phyloP scores from a whole-genome alignment of 164 flowering plant species.

The Amborella trichopoda region DNA sequence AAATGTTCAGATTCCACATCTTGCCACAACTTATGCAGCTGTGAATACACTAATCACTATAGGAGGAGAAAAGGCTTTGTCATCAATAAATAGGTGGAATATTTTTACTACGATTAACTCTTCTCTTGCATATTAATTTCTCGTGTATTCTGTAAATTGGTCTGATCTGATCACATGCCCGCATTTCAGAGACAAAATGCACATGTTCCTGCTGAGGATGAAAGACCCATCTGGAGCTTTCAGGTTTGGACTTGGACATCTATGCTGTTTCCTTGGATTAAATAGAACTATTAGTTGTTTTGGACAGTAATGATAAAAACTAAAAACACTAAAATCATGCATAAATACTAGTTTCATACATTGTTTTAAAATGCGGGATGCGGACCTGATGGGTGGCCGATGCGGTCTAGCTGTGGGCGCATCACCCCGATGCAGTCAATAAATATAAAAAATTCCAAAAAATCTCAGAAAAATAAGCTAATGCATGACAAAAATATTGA shows the following conservation, averaged over 20 bases:
- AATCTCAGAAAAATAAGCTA: no score
- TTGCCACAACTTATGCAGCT: constrained; percentile 97
- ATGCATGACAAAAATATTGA: no score
- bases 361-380: no score
- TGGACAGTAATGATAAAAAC: no score
- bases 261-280: no score
- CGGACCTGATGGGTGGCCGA: no score
- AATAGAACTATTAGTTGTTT: no score
- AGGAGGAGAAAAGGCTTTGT: constrained; percentile 58
- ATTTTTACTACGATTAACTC: constrained; percentile 9
- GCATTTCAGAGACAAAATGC: constrained; percentile 44
- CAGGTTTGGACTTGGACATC: constrained; percentile 56
- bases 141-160: background rate
- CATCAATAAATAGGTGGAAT: constrained; percentile 87
- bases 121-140: background rate
- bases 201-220: constrained; percentile 60
- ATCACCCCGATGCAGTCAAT: no score
- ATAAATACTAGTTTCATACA: no score
- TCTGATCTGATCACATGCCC: constrained; percentile 5
- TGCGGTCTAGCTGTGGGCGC: no score
- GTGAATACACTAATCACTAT: constrained; percentile 80
- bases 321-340: no score
- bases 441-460: no score
- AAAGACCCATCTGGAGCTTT: constrained; percentile 70
- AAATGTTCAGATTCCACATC: constrained; percentile 81